These are phyloP conservation scores for Fusarium sp. DNA, from an alignment of 2,329 filamentous ascomycete genomes.

Conservation along the genomic window DNA sequence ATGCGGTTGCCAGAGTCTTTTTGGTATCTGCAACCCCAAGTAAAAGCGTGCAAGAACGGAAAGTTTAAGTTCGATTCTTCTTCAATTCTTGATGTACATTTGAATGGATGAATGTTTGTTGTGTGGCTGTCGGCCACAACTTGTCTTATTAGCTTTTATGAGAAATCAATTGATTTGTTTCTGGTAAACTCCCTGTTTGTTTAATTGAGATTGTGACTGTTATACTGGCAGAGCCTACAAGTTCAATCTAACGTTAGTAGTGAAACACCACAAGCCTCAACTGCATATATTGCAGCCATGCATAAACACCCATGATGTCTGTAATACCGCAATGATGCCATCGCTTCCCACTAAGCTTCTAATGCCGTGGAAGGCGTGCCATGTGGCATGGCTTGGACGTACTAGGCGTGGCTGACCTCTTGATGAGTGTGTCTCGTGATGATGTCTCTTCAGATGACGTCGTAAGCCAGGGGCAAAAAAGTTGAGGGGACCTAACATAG, in stretches of 20 bases:
- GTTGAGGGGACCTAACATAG: neutral
- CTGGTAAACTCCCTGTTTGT: neutral
- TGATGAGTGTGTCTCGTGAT: slow-evolving; percentile 26
- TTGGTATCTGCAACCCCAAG: slow-evolving; percentile 49
- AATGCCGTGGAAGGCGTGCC: neutral
- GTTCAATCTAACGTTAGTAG: neutral
- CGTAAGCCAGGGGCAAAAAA: slow-evolving; percentile 17
- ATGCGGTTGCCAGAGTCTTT: slow-evolving; percentile 52
- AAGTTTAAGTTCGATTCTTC: slow-evolving; percentile 14
- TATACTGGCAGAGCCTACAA: neutral
- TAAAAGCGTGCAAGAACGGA: neutral
- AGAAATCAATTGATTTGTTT: slow-evolving; percentile 25
- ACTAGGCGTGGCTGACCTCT: slow-evolving; percentile 23
- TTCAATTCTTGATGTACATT: slow-evolving; percentile 44
- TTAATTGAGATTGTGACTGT: neutral
- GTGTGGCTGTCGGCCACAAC: slow-evolving; percentile 11
- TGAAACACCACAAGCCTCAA: neutral
- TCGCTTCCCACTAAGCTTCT: neutral
- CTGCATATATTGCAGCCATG: neutral
- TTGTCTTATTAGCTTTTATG: slow-evolving; percentile 7
- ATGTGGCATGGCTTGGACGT: slow-evolving; percentile 25
- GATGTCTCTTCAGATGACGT: slow-evolving; percentile 31
- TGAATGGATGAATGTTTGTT: slow-evolving; percentile 26
- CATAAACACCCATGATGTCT: neutral
- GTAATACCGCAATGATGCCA: neutral